Evolutionary conservation across 1,284 basidiomycete genomes (phyloP).

Genomic region (Cronartium quercuum): DNA sequence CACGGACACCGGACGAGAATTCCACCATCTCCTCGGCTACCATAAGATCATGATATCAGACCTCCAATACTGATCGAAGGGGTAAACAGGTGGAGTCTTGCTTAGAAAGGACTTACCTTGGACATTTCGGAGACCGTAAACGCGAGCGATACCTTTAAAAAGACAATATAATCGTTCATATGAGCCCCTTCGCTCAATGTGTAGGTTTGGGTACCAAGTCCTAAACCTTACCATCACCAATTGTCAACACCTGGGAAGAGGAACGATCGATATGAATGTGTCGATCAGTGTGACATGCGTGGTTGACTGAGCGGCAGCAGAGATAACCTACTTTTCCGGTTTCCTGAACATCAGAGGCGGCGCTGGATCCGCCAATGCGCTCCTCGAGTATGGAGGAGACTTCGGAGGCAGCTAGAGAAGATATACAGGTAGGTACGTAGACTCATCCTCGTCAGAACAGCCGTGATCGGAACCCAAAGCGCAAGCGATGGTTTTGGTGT

Average conservation of each 20-base stretch:
- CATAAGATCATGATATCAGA: constrained; percentile 4
- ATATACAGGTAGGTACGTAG: background rate
- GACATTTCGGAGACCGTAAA: constrained; percentile 77
- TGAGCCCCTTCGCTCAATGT: constrained; percentile 7
- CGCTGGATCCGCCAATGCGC: constrained; percentile 85
- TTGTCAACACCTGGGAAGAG: constrained; percentile 57
- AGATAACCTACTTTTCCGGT: constrained; percentile 87
- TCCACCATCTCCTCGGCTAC: constrained; percentile 99
- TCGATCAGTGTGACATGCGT: too few relatives aligned
- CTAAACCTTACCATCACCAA: constrained; percentile 98
- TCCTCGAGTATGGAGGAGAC: constrained; percentile 98
- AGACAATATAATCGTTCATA: background rate
- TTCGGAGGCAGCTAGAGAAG: constrained; percentile 79
- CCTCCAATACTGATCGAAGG: background rate
- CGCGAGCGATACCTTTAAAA: constrained; percentile 54
- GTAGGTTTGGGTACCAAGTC: background rate
- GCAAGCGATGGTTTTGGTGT: background rate
- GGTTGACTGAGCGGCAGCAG: too few relatives aligned
- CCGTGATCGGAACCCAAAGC: background rate
- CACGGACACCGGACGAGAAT: constrained; percentile 89
- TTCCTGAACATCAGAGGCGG: constrained; percentile 93
- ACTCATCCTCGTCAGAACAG: background rate
- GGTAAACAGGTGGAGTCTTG: constrained; percentile 23
- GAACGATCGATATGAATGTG: background rate
- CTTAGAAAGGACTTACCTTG: constrained; percentile 53